Evolutionary conservation across 1,139 yeast genomes (phyloP), one percentile per base, ranked within the genome.

Genomic region (Groenewaldozyma sp.): DNA sequence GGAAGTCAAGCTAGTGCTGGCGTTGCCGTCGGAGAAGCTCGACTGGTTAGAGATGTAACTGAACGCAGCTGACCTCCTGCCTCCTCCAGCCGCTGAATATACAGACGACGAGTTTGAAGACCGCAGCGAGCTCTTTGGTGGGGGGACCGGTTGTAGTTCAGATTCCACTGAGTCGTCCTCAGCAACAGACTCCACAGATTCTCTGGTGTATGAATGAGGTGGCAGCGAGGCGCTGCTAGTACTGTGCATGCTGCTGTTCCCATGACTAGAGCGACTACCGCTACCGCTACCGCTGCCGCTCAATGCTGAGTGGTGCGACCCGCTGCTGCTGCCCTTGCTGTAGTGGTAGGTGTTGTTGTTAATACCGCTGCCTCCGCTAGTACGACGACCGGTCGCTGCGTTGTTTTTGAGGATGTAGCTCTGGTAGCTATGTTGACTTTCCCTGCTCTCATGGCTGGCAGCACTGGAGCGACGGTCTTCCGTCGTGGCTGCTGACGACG

Each of bases 61-160:
- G 13, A 33, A 22, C 17, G 6, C 13, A 18, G 38, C 11, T 31
- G n/a, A 28, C 10, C 36, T 14, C n/a, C n/a, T n/a, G n/a, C n/a
- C n/a, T n/a, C n/a, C n/a, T n/a, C n/a, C n/a, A n/a, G n/a, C n/a
- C n/a, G n/a, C n/a, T 10, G 39, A 36, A 20, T 36, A 32, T 2
- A 32, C 39, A 18, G 39, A 36, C 16, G 39, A 32, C 5, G 36
- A 16, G 9, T 33, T 21, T 13, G 39, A 35, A 6, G 4, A 27
- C 4, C 24, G 46, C 34, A 24, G 35, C 31, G 14, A 39, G 36
- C 21, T 41, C 35, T 29, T 29, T 10, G 33, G 33, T 6, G 33
- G 33, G 9, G 33, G 20, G 21, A 26, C 19, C 27, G 41, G 31
- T 41, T 41, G 27, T 29, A 22, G 31, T 22, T 22, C 11, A 11